Evolutionary conservation across 495 filamentous ascomycete genomes (phyloP), one percentile per base, ranked within the genome.

Genomic region (Podospora conica): DNA sequence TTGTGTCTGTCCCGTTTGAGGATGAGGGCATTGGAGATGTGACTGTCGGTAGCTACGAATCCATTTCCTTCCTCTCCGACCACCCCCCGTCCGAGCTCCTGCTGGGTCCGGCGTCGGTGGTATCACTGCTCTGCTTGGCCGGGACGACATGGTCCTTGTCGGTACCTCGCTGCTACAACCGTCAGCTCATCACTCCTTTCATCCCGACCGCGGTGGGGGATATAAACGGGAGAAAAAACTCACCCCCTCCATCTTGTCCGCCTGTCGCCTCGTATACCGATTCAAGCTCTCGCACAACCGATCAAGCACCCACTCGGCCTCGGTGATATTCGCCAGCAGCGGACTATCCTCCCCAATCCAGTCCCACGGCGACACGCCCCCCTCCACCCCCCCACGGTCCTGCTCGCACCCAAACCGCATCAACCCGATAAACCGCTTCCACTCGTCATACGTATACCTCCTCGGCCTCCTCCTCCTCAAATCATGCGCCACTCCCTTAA

Each of bases 281-380:
- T 75, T 71, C 71, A 90, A 58, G 29, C 79, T 83, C 66, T 82
- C 80, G 28, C 82, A 81, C 53, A 90, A 68, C 65, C 82, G 78
- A 69, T 86, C 83, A 4, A 93, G 73, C 25, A 92, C 76, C 90
- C 90, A 93, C 70, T 79, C 75, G 4, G 74, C 68, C 65, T 81
- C 79, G 12, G 71, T 70, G 7, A 85, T 82, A 15, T 84, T 82
- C 6, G 87, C 85, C 72, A 92, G 79, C 68, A 92, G 76, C 3
- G 90, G 90, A 67, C 83, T 87, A 21, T 85, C 78, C 61, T 85
- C 81, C 18, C 87, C 85, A 20, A 92, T 76, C 90, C 90, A 93
- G 58, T 88, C 89, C 90, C 90, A 92, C 73, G 6, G 74, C 69
- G 20, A 75, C 27, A 74, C 70, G 25, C 72, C 65, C 53, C 77